Evolutionary conservation across 352 stramenopile species (phyloP), one percentile per base, ranked within the genome.

Genomic region (Pythium oligandrum): DNA sequence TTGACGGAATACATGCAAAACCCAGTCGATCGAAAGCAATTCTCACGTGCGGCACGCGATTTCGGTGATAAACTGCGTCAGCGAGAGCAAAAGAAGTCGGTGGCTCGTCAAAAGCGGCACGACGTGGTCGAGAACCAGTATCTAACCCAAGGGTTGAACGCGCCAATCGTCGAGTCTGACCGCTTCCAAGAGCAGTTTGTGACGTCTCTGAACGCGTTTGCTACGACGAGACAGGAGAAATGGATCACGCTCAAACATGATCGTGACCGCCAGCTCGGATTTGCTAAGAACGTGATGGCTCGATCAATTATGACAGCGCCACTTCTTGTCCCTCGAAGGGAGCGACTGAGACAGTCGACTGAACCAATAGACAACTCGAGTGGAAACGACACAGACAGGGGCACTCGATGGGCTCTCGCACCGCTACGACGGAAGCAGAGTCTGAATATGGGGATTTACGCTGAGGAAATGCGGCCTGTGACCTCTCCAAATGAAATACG

Each of bases 161-260:
- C 66, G 30, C 45, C 59, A 2, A 43, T 80, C 6, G 66, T 73
- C 3, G 69, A 70, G 7, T 40, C 71, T 0, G 70, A 79, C 10
- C 58, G 63, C 4, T 88, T 90, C 50, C 75, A 90, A 49, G 59
- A 85, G 32, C 75, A 78, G 11, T 90, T 90, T 50, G 79, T 87
- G 40, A 67, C 66, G 30, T 78, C 65, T 0, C 55, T 90, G 51
- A 73, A 75, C 6, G 63, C 61, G 33, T 90, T 90, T 45, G 61
- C 71, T 6, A 66, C 65, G 0, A 51, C 56, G 12, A 51, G 68
- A 4, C 58, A 63, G 26, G 67, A 70, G 0, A 80, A 83, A 42
- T 90, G 79, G 79, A 59, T 68, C 6, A 60, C 57, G 12, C 60
- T 90, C 6, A 68, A 82, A 45, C 59, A 65, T 4, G 75, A 86